Conservation (phyloP, 306 rosid species). For the Mimosa bimucronata region DNA sequence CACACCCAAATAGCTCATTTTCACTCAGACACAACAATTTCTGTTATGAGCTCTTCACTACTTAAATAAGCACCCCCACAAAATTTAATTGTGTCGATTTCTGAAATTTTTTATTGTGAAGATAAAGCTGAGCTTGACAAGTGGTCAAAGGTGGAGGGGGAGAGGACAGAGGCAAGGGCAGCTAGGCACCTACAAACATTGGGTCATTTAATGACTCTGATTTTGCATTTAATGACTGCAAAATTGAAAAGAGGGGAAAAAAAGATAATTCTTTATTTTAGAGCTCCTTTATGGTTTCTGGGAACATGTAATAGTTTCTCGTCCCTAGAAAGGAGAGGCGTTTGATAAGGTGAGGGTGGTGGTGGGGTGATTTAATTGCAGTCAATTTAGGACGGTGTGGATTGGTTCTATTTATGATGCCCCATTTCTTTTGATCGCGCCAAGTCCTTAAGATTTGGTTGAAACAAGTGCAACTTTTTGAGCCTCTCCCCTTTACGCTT, state of each 20-base stretch:
- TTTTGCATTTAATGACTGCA: slow-evolving; percentile 46
- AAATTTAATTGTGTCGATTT: not conserved
- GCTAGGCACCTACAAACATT: slow-evolving; percentile 25
- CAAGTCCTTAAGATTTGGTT: not conserved
- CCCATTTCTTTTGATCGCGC: slow-evolving; percentile 35
- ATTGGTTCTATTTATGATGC: slow-evolving; percentile 37
- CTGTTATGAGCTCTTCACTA: not conserved
- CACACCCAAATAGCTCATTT: slow-evolving; percentile 78
- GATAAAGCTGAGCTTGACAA: slow-evolving; percentile 47
- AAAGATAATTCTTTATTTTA: slow-evolving; percentile 38
- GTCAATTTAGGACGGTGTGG: slow-evolving; percentile 22
- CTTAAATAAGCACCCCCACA: slow-evolving; percentile 30
- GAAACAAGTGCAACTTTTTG: too few species aligned
- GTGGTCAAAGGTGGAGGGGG: slow-evolving; percentile 53
- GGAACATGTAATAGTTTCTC: slow-evolving; percentile 45
- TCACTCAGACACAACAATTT: not conserved
- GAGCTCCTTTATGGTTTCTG: slow-evolving; percentile 39
- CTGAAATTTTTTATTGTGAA: slow-evolving; percentile 36
- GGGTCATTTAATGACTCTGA: slow-evolving; percentile 50
- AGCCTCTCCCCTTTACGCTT: too few species aligned
- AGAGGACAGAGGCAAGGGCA: slow-evolving; percentile 37
- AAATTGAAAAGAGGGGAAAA: not conserved
- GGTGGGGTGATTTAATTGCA: slow-evolving; percentile 36
- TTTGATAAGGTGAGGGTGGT: slow-evolving; percentile 35
- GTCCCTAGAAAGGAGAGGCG: slow-evolving; percentile 46